Percentiles rank a stretch among this genome's conserved stretches.
Conservation (phyloP, 805 yeast genomes). For the Jamesozyma piceae region DNA sequence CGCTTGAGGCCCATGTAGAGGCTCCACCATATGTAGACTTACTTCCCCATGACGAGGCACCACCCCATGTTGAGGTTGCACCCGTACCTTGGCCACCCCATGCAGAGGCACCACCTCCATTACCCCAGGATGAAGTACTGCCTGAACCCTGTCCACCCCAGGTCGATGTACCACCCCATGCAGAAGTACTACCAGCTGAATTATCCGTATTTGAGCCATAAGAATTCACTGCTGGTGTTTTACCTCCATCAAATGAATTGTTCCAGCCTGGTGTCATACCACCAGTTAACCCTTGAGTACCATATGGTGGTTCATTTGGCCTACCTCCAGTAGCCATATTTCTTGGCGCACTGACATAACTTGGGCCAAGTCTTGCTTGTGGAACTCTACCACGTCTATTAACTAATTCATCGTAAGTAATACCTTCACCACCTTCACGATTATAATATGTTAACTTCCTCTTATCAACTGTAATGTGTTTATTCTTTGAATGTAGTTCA, state of each 20-base stretch:
- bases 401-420: constrained; percentile 72
- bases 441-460: constrained; percentile 65
- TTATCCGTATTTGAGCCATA: constrained; percentile 23
- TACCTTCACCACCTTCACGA: constrained; percentile 51
- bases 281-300: constrained; percentile 31
- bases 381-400: constrained; percentile 39
- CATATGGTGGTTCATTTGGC: constrained; percentile 10
- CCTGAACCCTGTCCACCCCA: constrained; percentile 34
- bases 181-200: constrained; percentile 31
- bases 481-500: constrained; percentile 87
- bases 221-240: constrained; percentile 33
- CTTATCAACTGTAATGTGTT: constrained; percentile 77
- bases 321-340: constrained; percentile 27
- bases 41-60: constrained; percentile 32
- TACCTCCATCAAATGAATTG: constrained; percentile 43
- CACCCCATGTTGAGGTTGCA: constrained; percentile 33
- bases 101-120: constrained; percentile 34
- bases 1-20: constrained; percentile 37
- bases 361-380: constrained; percentile 29
- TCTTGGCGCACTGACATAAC: constrained; percentile 29
- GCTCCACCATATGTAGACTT: constrained; percentile 39
- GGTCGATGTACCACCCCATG: constrained; percentile 41
- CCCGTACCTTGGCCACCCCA: constrained; percentile 35
- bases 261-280: constrained; percentile 49
- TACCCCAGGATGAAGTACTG: constrained; percentile 37